Evolutionary conservation across 306 rosid genomes (phyloP).

Genomic region (Cucumis melo): DNA sequence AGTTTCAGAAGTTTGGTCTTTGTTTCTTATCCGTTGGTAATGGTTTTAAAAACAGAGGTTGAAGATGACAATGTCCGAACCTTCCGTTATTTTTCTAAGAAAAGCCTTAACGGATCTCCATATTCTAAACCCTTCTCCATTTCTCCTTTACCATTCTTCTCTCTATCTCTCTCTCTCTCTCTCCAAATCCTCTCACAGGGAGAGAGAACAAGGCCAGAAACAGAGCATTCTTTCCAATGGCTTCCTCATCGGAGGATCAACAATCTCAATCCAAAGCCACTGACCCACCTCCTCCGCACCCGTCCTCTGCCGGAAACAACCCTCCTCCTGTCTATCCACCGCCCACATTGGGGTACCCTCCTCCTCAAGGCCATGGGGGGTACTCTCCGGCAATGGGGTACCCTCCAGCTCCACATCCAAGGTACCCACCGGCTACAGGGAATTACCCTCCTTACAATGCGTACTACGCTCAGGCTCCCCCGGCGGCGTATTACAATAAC

Average conservation of each 20-base stretch:
- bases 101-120: background rate
- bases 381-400: background rate
- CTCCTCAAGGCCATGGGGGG: background rate
- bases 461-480: conserved; percentile 3
- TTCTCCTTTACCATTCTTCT: background rate
- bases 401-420: conserved; percentile 9
- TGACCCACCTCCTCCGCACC: background rate
- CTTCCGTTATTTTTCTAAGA: background rate
- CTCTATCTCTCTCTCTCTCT: background rate
- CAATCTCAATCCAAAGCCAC: background rate
- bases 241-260: background rate
- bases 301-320: background rate
- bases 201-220: background rate
- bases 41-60: background rate
- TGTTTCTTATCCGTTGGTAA: background rate
- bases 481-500: background rate
- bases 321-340: conserved; percentile 9
- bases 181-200: background rate
- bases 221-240: conserved; percentile 1
- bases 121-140: background rate
- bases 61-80: background rate
- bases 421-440: background rate
- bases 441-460: background rate
- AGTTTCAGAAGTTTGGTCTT: background rate
- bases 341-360: background rate